A percentile compares a stretch with the other conserved stretches of the same genome.
Evolutionary conservation across 257 asterid genomes (phyloP).

Genomic region (Verbena officinalis): DNA sequence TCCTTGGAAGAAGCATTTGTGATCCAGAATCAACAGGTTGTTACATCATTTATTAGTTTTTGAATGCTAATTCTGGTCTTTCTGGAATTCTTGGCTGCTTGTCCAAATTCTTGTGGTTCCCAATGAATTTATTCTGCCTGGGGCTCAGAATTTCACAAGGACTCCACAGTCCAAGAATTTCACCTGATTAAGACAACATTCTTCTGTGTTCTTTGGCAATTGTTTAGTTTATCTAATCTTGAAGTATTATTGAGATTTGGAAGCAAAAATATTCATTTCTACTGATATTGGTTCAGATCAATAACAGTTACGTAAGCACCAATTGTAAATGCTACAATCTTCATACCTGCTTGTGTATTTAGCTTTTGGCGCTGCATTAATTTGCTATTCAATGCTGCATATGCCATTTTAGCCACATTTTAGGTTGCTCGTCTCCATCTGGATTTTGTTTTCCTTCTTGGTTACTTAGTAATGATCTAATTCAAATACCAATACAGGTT

Average conservation of each 20-base stretch:
- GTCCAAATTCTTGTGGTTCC: conserved; percentile 7
- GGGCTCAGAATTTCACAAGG: neutral
- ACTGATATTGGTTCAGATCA: too few relatives aligned
- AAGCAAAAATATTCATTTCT: neutral
- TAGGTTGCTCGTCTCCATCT: neutral
- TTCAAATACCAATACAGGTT: conserved; percentile 57
- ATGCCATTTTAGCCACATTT: neutral
- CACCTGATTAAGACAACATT: neutral
- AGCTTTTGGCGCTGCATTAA: neutral
- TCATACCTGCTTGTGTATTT: neutral
- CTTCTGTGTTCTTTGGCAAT: neutral
- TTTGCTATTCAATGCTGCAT: conserved; percentile 1
- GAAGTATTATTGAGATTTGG: neutral
- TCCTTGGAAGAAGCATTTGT: conserved; percentile 99
- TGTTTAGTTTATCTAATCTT: neutral
- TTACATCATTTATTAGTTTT: conserved; percentile 8
- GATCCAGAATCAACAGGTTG: conserved; percentile 94
- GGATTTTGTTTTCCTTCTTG: neutral
- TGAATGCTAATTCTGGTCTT: neutral
- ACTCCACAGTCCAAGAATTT: neutral
- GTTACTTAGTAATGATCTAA: neutral
- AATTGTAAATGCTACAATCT: neutral
- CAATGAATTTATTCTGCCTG: neutral
- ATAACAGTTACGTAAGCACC: neutral
- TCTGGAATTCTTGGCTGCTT: neutral